phyloP scores from a whole-genome alignment of 495 filamentous ascomycete species.

The Tuber magnatum region DNA sequence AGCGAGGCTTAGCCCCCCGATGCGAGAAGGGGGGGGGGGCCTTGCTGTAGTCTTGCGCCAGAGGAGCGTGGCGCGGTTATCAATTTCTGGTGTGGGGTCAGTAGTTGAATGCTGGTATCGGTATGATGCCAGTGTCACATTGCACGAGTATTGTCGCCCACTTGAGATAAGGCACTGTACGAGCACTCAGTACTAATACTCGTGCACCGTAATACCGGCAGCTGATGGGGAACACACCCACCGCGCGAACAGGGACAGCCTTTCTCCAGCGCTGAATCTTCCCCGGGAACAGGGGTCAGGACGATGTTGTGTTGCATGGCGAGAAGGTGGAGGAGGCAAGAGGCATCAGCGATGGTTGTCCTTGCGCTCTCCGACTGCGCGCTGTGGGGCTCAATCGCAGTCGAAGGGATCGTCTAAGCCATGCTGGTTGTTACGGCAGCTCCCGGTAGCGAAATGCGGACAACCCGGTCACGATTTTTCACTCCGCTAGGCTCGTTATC shows the following conservation, averaged over 20 bases:
- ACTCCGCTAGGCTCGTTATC: background rate
- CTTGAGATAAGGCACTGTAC: background rate
- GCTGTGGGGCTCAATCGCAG: background rate
- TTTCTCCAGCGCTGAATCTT: background rate
- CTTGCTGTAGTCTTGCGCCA: background rate
- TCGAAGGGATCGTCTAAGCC: background rate
- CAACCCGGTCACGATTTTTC: background rate
- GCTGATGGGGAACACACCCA: background rate
- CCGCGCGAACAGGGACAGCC: background rate
- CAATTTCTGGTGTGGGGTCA: background rate
- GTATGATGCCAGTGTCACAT: too few species aligned
- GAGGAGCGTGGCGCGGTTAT: background rate
- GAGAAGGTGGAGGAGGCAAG: background rate
- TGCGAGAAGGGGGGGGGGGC: background rate
- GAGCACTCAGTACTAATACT: background rate
- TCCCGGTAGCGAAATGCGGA: background rate
- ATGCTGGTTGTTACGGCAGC: background rate
- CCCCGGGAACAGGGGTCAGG: background rate
- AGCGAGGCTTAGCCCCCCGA: too few species aligned
- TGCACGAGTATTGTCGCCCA: too few species aligned
- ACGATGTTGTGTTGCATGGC: background rate
- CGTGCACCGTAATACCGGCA: background rate
- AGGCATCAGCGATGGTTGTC: background rate
- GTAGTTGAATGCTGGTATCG: too few species aligned
- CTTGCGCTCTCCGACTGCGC: background rate